These are phyloP conservation scores for Scheffersomyces stambukii DNA, from an alignment of 1,139 yeast species.

Conservation along the genomic window DNA sequence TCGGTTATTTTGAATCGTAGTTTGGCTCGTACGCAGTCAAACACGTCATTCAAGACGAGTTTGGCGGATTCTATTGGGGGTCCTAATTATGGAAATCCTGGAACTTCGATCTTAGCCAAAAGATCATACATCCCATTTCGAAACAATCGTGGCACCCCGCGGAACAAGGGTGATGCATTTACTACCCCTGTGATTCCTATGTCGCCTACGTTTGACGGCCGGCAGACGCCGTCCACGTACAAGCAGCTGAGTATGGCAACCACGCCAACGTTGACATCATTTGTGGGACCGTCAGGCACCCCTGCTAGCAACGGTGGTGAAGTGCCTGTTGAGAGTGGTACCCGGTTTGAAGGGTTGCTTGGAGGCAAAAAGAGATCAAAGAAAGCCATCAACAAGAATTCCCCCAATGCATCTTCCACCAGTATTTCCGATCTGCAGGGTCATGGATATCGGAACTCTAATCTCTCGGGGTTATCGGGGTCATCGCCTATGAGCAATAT, in stretches of 20 bases:
- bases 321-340: conserved; percentile 7
- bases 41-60: conserved; percentile 70
- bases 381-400: conserved; percentile 9
- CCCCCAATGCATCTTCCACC: conserved; percentile 3
- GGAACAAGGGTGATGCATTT: conserved; percentile 15
- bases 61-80: conserved; percentile 58
- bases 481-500: conserved; percentile 7
- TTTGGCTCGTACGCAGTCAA: conserved; percentile 71
- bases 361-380: conserved; percentile 26
- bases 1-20: conserved; percentile 71
- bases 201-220: conserved; percentile 20
- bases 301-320: neutral
- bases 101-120: conserved; percentile 19
- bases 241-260: conserved; percentile 5
- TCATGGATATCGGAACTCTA: conserved; percentile 5
- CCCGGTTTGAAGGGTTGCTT: conserved; percentile 26
- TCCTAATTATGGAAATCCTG: conserved; percentile 15
- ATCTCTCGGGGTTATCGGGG: conserved; percentile 9
- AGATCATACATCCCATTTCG: conserved; percentile 46
- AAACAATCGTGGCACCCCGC: conserved; percentile 16
- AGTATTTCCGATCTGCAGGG: conserved; percentile 4
- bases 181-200: conserved; percentile 21
- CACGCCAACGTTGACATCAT: conserved; percentile 5
- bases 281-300: neutral
- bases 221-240: neutral